Evolutionary conservation across 2,329 filamentous ascomycete genomes (phyloP).

Genomic region (Cladosporium sp.): DNA sequence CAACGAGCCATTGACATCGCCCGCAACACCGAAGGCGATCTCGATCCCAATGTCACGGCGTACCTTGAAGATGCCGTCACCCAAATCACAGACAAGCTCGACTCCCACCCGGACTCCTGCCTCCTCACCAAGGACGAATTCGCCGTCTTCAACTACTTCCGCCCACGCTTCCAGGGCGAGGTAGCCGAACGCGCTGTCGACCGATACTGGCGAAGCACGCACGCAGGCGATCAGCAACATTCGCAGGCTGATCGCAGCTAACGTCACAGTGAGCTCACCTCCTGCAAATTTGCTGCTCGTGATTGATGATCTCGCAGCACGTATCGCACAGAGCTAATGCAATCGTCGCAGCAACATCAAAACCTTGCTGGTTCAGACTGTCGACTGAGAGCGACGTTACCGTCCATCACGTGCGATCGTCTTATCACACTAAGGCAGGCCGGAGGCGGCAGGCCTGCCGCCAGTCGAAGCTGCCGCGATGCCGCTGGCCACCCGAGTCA

Average conservation of each 20-base stretch:
- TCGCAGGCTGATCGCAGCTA: constrained; percentile 3
- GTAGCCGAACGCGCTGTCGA: constrained; percentile 51
- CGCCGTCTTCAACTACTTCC: constrained; percentile 81
- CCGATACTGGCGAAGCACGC: constrained; percentile 52
- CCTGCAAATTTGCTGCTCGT: not conserved
- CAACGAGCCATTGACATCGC: constrained; percentile 70
- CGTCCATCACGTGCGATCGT: constrained; percentile 2
- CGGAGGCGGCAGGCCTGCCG: constrained; percentile 2
- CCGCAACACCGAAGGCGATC: constrained; percentile 65
- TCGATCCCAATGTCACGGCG: constrained; percentile 58
- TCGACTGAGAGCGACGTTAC: constrained; percentile 3
- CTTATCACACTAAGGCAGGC: not conserved
- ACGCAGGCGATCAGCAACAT: constrained; percentile 5
- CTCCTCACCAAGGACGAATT: constrained; percentile 75
- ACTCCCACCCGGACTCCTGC: constrained; percentile 63
- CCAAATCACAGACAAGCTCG: constrained; percentile 65
- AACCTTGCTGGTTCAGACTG: not conserved
- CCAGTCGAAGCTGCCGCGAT: not conserved
- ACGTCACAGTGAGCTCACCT: constrained; percentile 8
- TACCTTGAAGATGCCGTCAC: constrained; percentile 63
- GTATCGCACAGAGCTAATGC: constrained; percentile 10
- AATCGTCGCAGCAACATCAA: not conserved
- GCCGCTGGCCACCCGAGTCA: constrained; percentile 1
- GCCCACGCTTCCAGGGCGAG: constrained; percentile 57
- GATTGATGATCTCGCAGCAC: not conserved